Evolutionary conservation across 2,329 filamentous ascomycete genomes (phyloP).

Genomic region (Penicillium corylophilum): DNA sequence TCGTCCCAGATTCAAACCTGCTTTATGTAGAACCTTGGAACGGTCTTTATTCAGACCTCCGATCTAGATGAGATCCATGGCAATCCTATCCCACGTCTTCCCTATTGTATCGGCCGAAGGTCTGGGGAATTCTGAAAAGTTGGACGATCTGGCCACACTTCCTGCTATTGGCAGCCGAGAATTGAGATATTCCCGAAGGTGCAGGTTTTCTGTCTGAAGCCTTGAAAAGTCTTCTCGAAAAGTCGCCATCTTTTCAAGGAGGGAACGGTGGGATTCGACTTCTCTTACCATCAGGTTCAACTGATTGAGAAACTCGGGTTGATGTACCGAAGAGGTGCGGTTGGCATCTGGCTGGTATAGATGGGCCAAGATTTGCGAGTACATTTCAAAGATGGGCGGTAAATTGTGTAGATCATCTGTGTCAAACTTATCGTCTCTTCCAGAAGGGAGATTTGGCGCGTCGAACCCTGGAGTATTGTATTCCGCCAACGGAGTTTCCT

Average conservation of each 20-base stretch:
- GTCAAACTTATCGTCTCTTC: neutral
- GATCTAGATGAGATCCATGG: conserved; percentile 25
- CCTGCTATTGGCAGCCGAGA: conserved; percentile 13
- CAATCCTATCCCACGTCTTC: conserved; percentile 28
- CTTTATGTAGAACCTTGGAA: neutral
- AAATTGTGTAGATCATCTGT: conserved; percentile 1
- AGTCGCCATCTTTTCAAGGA: conserved; percentile 17
- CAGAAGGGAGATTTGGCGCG: neutral
- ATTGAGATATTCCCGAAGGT: conserved; percentile 20
- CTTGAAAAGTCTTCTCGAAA: conserved; percentile 24
- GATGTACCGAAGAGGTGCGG: conserved; percentile 10
- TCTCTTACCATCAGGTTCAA: conserved; percentile 24
- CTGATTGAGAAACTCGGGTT: conserved; percentile 21
- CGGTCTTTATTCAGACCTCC: neutral
- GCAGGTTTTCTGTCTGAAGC: conserved; percentile 25
- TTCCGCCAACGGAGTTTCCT: neutral
- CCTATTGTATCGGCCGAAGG: conserved; percentile 15
- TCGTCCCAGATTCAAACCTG: neutral
- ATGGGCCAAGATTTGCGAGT: conserved; percentile 13
- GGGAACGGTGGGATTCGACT: conserved; percentile 19
- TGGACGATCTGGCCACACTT: conserved; percentile 4
- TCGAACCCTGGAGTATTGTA: neutral
- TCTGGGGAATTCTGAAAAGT: conserved; percentile 7
- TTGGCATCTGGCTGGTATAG: conserved; percentile 10
- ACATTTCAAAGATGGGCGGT: conserved; percentile 11